Percentiles rank a stretch among this genome's conserved stretches.
phyloP scores from a whole-genome alignment of 805 yeast species.

The Ogataea sp. region DNA sequence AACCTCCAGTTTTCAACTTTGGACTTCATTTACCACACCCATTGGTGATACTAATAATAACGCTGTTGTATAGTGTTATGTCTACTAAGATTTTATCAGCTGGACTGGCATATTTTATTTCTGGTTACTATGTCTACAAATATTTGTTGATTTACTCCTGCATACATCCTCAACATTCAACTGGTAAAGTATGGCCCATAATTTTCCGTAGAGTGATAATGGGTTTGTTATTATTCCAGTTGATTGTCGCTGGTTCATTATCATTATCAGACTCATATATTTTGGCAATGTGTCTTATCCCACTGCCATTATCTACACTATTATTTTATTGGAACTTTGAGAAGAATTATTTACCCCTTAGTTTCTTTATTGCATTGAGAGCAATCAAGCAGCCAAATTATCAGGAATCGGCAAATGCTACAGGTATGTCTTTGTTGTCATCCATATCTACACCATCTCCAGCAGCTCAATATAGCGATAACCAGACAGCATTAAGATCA shows the following conservation, averaged over 20 bases:
- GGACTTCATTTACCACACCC: constrained; percentile 93
- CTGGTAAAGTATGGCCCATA: constrained; percentile 94
- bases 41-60: constrained; percentile 72
- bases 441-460: background rate
- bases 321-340: constrained; percentile 74
- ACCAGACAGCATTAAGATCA: too few relatives aligned
- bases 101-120: constrained; percentile 73
- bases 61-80: constrained; percentile 81
- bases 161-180: constrained; percentile 94
- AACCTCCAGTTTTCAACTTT: constrained; percentile 87
- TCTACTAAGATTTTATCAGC: constrained; percentile 81
- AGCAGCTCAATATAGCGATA: background rate
- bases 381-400: constrained; percentile 37
- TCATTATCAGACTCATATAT: constrained; percentile 70
- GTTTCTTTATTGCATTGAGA: constrained; percentile 78
- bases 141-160: constrained; percentile 85
- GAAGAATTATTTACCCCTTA: constrained; percentile 69
- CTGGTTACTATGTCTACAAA: constrained; percentile 86
- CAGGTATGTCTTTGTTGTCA: too few relatives aligned
- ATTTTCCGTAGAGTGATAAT: constrained; percentile 74
- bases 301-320: constrained; percentile 65
- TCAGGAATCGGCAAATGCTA: background rate
- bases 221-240: constrained; percentile 77
- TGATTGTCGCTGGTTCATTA: constrained; percentile 88
- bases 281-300: constrained; percentile 62